phyloP scores from a whole-genome alignment of 225 moss, liverwort and hornwort genomes.

The Physcomitrellopsis africana region DNA sequence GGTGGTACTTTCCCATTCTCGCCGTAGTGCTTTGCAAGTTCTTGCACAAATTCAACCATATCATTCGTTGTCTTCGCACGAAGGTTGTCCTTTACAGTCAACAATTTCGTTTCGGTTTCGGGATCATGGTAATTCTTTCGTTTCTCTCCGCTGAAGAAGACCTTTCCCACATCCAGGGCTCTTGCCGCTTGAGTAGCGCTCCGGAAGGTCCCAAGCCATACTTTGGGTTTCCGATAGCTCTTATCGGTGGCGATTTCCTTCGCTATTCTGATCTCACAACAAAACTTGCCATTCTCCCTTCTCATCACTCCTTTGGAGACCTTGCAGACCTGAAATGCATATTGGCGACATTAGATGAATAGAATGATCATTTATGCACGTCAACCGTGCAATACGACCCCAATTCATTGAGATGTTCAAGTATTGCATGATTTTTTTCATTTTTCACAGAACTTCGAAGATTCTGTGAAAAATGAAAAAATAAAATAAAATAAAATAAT shows the following conservation, averaged over 20 bases:
- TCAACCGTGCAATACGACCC: too few species aligned
- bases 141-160: conserved; percentile 7
- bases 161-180: conserved; percentile 31
- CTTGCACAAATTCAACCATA: neutral
- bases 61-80: neutral
- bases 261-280: conserved; percentile 27
- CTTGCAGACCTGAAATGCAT: too few species aligned
- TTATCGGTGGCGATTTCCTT: neutral
- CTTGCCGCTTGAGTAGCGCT: neutral
- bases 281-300: neutral
- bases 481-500: too few species aligned
- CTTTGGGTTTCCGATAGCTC: neutral
- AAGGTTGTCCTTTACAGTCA: neutral
- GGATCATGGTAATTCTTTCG: neutral
- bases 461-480: too few species aligned
- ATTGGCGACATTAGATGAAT: too few species aligned
- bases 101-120: neutral
- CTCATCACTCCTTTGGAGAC: neutral
- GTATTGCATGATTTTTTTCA: too few species aligned
- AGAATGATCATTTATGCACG: too few species aligned
- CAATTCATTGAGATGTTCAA: too few species aligned
- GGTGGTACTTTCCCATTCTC: conserved; percentile 4
- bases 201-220: conserved; percentile 36
- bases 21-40: conserved; percentile 6
- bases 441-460: too few species aligned